These are phyloP conservation scores for Gillenia trifoliata DNA, from an alignment of 306 rosid genomes.

Conservation along the genomic window DNA sequence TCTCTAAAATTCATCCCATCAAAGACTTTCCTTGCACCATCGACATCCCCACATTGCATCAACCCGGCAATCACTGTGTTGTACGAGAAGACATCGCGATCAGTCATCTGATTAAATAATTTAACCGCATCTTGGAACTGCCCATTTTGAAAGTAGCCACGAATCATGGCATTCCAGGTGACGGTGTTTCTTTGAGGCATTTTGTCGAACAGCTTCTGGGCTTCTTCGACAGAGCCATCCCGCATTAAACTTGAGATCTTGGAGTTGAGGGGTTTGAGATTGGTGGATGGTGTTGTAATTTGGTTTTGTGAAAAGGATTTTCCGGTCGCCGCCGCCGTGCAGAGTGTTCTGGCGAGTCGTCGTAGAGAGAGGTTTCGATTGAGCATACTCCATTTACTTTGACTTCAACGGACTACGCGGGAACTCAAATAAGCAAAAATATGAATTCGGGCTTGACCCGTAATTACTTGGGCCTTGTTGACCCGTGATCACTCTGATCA, in stretches of 20 bases:
- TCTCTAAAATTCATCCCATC: constrained; percentile 35
- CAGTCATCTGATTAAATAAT: constrained; percentile 31
- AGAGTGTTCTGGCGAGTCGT: constrained; percentile 1
- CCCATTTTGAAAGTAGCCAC: constrained; percentile 35
- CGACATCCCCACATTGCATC: constrained; percentile 47
- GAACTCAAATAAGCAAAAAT: not conserved
- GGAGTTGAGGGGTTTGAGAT: constrained; percentile 43
- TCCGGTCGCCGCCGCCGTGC: constrained; percentile 11
- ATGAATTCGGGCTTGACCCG: not conserved
- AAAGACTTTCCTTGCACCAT: constrained; percentile 33
- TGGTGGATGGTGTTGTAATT: not conserved
- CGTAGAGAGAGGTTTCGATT: constrained; percentile 5
- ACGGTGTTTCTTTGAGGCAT: constrained; percentile 40
- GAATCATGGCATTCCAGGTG: constrained; percentile 49
- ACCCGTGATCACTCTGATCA: not conserved
- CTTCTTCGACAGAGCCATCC: constrained; percentile 29
- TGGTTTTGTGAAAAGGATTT: constrained; percentile 3
- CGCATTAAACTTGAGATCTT: constrained; percentile 39
- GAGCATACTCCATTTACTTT: constrained; percentile 38
- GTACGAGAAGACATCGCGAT: constrained; percentile 34
- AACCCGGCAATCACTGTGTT: constrained; percentile 50
- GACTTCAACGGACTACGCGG: not conserved
- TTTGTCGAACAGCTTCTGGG: constrained; percentile 46
- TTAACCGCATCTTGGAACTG: constrained; percentile 11
- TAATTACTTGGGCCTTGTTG: not conserved